Percentiles rank a stretch among this genome's conserved stretches.
Conservation (phyloP, 108 stramenopile genomes). For the Fragilaria radians region DNA sequence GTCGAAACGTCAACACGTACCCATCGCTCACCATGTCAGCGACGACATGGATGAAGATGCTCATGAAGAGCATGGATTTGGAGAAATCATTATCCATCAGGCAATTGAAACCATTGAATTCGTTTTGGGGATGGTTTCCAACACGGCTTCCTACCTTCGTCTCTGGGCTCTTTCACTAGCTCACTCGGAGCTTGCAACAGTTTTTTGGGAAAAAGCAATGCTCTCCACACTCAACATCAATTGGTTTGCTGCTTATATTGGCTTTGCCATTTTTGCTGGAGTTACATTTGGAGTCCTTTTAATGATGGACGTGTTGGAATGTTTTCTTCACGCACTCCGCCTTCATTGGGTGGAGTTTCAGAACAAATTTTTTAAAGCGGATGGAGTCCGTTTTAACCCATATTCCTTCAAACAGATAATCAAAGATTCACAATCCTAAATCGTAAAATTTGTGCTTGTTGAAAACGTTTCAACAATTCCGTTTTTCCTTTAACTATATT, state of each 20-base stretch:
- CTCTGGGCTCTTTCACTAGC: slow-evolving; percentile 98
- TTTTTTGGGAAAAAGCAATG: slow-evolving; percentile 99
- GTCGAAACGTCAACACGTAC: slow-evolving; percentile 43
- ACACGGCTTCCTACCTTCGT: slow-evolving; percentile 99
- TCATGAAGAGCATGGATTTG: slow-evolving; percentile 83
- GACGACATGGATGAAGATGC: slow-evolving; percentile 64
- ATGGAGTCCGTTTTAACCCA: slow-evolving; percentile 89
- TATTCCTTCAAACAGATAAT: slow-evolving; percentile 83
- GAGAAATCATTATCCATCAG: slow-evolving; percentile 92
- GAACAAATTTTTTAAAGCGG: slow-evolving; percentile 97
- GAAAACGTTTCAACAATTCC: too few relatives aligned
- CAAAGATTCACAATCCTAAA: slow-evolving; percentile 46
- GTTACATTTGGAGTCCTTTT: slow-evolving; percentile 95
- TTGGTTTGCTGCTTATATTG: slow-evolving; percentile 87
- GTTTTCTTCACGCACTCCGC: slow-evolving; percentile 98
- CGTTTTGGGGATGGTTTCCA: slow-evolving; percentile 96
- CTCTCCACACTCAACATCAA: slow-evolving; percentile 86
- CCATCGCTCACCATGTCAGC: slow-evolving; percentile 24
- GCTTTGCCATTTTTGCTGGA: slow-evolving; percentile 94
- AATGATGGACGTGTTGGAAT: slow-evolving; percentile 98
- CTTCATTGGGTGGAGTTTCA: slow-evolving; percentile 99
- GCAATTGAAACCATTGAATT: slow-evolving; percentile 99
- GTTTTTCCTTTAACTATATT: too few relatives aligned
- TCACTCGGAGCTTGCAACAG: slow-evolving; percentile 96
- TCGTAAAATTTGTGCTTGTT: too few relatives aligned